Evolutionary conservation across 2,329 filamentous ascomycete genomes (phyloP).

Genomic region (Cladosporium sphaerospermum): DNA sequence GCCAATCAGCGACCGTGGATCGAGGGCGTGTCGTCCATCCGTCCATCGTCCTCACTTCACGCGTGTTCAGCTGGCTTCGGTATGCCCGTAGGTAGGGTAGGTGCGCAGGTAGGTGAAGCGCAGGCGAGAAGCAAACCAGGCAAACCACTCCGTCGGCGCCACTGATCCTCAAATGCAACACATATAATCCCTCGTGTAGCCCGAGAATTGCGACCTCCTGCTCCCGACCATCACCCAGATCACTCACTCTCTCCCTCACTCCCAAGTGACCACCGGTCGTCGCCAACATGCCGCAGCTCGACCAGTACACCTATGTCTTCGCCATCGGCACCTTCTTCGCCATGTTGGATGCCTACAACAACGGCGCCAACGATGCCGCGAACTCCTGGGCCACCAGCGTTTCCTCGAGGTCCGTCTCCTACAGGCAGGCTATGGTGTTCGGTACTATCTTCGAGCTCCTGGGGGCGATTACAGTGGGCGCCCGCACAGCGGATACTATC

Average conservation of each 20-base stretch:
- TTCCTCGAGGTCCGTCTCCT: conserved; percentile 46
- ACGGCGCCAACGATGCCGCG: conserved; percentile 49
- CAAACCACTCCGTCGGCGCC: not conserved
- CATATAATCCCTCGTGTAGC: not conserved
- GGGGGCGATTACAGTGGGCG: conserved; percentile 47
- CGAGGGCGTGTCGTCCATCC: not conserved
- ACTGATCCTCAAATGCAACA: not conserved
- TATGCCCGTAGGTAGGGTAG: not conserved
- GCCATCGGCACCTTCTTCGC: conserved; percentile 60
- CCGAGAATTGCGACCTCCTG: not conserved
- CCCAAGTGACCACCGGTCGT: conserved; percentile 6
- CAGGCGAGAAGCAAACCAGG: not conserved
- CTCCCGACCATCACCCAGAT: not conserved
- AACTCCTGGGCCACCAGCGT: conserved; percentile 51
- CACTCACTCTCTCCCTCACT: not conserved
- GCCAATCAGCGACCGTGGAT: conserved; percentile 2
- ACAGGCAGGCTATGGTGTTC: conserved; percentile 46
- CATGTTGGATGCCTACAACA: conserved; percentile 62
- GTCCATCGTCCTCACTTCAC: not conserved
- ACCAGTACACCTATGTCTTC: conserved; percentile 58
- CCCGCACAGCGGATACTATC: conserved; percentile 55
- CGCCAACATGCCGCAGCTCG: conserved; percentile 32
- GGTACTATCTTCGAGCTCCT: conserved; percentile 46
- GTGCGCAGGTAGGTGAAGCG: not conserved
- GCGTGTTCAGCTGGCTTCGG: not conserved